These are phyloP conservation scores for Suillus discolor DNA, from an alignment of 768 basidiomycete species.

Conservation along the genomic window DNA sequence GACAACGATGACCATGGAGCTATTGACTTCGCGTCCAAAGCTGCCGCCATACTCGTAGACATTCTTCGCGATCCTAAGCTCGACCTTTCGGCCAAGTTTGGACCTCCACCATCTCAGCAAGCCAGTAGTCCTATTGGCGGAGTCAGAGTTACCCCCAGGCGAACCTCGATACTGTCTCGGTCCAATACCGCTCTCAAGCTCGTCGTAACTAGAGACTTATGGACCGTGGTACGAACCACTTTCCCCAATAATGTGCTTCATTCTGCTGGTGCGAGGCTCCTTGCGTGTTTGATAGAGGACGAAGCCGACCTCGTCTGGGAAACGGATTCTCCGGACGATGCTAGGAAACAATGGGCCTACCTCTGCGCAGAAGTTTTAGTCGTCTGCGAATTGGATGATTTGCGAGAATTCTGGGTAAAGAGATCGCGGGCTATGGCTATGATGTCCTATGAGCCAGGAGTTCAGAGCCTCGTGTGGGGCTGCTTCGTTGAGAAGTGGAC, in stretches of 20 bases:
- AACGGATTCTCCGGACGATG: conserved; percentile 44
- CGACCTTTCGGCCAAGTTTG: conserved; percentile 39
- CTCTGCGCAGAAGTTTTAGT: conserved; percentile 59
- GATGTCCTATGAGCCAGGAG: conserved; percentile 40
- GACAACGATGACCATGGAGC: conserved; percentile 42
- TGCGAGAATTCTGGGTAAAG: conserved; percentile 55
- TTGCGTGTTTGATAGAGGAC: conserved; percentile 50
- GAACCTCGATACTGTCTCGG: conserved; percentile 15
- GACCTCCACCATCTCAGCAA: conserved; percentile 15
- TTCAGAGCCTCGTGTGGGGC: conserved; percentile 58
- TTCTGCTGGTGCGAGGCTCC: conserved; percentile 46
- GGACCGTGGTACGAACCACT: conserved; percentile 46
- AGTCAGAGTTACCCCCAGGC: conserved; percentile 11
- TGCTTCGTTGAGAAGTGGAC: conserved; percentile 59
- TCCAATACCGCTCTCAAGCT: conserved; percentile 58
- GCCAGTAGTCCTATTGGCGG: conserved; percentile 10
- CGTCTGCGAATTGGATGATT: conserved; percentile 46
- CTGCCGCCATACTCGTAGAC: conserved; percentile 47
- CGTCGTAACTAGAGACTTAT: conserved; percentile 58
- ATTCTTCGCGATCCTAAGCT: conserved; percentile 50
- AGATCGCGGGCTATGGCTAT: conserved; percentile 22
- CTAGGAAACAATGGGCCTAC: conserved; percentile 58
- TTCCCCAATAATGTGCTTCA: conserved; percentile 47
- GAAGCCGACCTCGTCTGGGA: conserved; percentile 48
- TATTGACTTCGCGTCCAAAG: conserved; percentile 41